phyloP scores from a whole-genome alignment of 768 basidiomycete species.

The Tephrocybe sp. region DNA sequence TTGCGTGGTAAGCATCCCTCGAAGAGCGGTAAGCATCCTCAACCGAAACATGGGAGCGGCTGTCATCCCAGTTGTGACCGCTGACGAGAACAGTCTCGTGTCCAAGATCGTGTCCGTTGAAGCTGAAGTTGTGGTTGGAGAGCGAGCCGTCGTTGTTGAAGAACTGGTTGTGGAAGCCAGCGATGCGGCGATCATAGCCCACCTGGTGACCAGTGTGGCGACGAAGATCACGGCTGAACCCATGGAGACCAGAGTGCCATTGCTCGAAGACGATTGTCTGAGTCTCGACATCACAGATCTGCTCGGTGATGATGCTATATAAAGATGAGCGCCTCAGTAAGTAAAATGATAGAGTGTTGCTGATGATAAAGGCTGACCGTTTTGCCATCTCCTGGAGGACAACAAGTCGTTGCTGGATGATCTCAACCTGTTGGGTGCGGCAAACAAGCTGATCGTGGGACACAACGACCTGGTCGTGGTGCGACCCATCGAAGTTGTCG shows the following conservation, averaged over 20 bases:
- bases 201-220: conserved; percentile 36
- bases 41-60: conserved; percentile 25
- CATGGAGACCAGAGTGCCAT: conserved; percentile 36
- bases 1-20: conserved; percentile 20
- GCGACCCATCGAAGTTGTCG: conserved; percentile 39
- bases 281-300: conserved; percentile 48
- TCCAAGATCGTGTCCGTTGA: conserved; percentile 38
- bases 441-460: conserved; percentile 38
- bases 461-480: conserved; percentile 32
- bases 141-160: conserved; percentile 35
- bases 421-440: conserved; percentile 32
- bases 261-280: conserved; percentile 45
- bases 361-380: conserved; percentile 23
- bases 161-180: conserved; percentile 31
- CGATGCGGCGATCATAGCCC: conserved; percentile 38
- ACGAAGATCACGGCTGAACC: conserved; percentile 40
- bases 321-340: not conserved
- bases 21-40: conserved; percentile 32
- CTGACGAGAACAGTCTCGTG: conserved; percentile 31
- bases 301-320: conserved; percentile 41
- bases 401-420: conserved; percentile 45
- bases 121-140: conserved; percentile 36
- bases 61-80: conserved; percentile 41
- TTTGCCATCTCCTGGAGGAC: conserved; percentile 47
- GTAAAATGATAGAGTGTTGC: not conserved